Evolutionary conservation across 2,329 filamentous ascomycete species (phyloP).

Genomic region (Fusarium odoratissimum): DNA sequence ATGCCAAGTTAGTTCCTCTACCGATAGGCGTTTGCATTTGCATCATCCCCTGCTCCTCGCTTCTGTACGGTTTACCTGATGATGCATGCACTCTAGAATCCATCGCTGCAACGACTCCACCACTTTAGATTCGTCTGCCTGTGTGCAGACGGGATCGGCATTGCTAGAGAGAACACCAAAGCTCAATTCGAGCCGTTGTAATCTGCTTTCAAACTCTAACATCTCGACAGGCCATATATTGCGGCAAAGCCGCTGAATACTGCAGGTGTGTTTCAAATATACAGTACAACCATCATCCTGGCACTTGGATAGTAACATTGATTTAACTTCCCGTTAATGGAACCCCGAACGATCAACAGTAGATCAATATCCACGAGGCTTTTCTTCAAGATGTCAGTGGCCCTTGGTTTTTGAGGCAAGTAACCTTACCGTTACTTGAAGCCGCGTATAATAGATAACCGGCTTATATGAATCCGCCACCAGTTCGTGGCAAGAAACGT

Average conservation of each 20-base stretch:
- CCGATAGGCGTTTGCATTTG: not conserved
- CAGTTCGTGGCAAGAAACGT: slow-evolving; percentile 21
- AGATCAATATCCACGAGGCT: slow-evolving; percentile 6
- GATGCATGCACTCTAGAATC: slow-evolving; percentile 29
- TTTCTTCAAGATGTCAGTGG: slow-evolving; percentile 13
- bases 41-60: slow-evolving; percentile 18
- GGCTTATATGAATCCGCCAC: slow-evolving; percentile 4
- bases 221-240: not conserved
- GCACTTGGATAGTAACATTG: not conserved
- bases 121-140: slow-evolving; percentile 3
- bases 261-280: slow-evolving; percentile 31
- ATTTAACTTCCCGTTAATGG: slow-evolving; percentile 11
- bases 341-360: slow-evolving; percentile 5
- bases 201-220: slow-evolving; percentile 6
- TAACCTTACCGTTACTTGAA: not conserved
- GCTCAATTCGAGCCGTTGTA: not conserved
- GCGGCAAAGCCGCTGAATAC: not conserved
- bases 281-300: not conserved
- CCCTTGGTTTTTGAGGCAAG: not conserved
- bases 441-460: slow-evolving; percentile 4
- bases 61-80: slow-evolving; percentile 23
- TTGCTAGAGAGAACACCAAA: not conserved
- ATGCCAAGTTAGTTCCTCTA: not conserved
- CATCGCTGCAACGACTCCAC: not conserved
- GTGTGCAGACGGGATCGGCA: not conserved